These are phyloP conservation scores for Pisolithus tinctorius DNA, from an alignment of 768 basidiomycete genomes.

Conservation along the genomic window DNA sequence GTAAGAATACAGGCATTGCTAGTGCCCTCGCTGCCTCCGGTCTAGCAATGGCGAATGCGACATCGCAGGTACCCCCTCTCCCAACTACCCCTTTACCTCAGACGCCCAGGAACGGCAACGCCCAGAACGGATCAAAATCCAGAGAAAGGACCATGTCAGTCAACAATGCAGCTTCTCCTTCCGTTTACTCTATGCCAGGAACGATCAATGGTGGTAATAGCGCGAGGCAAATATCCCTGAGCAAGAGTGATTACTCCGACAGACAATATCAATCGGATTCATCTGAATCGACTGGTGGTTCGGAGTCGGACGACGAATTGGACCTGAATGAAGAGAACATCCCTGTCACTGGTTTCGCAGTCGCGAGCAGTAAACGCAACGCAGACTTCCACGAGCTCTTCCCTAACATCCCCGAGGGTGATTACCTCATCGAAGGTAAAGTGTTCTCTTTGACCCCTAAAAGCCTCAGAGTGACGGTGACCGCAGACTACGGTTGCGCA, in stretches of 20 bases:
- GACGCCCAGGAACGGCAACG: slow-evolving; percentile 13
- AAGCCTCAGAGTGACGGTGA: slow-evolving; percentile 1
- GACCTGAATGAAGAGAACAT: slow-evolving; percentile 53
- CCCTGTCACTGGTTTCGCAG: slow-evolving; percentile 93
- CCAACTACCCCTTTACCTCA: slow-evolving; percentile 12
- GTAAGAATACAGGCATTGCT: slow-evolving; percentile 53
- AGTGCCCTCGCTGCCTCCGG: slow-evolving; percentile 62
- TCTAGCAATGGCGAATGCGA: slow-evolving; percentile 57
- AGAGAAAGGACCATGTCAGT: slow-evolving; percentile 2
- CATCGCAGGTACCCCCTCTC: slow-evolving; percentile 37
- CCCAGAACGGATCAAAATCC: slow-evolving; percentile 10
- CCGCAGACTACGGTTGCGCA: slow-evolving; percentile 92
- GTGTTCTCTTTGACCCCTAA: slow-evolving; percentile 6
- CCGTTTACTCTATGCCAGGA: slow-evolving; percentile 9
- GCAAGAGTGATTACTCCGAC: slow-evolving; percentile 23
- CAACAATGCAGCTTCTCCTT: slow-evolving; percentile 2
- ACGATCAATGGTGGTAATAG: slow-evolving; percentile 1
- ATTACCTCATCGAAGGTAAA: slow-evolving; percentile 96
- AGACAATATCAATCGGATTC: slow-evolving; percentile 14
- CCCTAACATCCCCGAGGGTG: slow-evolving; percentile 82
- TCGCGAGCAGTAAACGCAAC: slow-evolving; percentile 91
- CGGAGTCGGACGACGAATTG: slow-evolving; percentile 30
- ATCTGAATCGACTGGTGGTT: slow-evolving; percentile 21
- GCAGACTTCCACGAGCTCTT: slow-evolving; percentile 96
- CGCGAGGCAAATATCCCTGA: slow-evolving; percentile 15